Conservation (phyloP, 805 yeast species). For the Lipomyces lipofer region DNA sequence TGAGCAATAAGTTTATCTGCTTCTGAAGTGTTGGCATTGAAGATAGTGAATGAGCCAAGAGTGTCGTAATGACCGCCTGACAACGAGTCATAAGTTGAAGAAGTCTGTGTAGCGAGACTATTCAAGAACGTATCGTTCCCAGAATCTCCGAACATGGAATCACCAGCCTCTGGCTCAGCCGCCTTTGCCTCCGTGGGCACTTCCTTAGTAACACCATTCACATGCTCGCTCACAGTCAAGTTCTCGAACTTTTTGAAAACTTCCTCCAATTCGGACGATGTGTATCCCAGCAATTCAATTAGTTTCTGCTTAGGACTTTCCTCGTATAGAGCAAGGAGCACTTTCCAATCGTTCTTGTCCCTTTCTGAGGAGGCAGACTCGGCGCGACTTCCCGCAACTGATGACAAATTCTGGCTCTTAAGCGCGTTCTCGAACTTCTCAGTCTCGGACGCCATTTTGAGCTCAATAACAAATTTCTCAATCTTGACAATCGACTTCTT, state of each 20-base stretch:
- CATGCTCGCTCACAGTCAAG: constrained; percentile 21
- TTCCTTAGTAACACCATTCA: constrained; percentile 30
- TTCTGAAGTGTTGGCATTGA: constrained; percentile 45
- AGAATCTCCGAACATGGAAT: constrained; percentile 17
- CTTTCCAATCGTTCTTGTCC: constrained; percentile 41
- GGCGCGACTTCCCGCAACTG: constrained; percentile 57
- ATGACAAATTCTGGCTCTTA: constrained; percentile 52
- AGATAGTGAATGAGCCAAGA: constrained; percentile 38
- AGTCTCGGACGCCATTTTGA: constrained; percentile 29
- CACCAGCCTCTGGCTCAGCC: constrained; percentile 34
- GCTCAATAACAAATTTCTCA: constrained; percentile 46
- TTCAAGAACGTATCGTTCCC: constrained; percentile 34
- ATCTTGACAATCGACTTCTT: constrained; percentile 40
- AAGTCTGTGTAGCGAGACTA: constrained; percentile 34
- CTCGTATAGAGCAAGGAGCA: constrained; percentile 40
- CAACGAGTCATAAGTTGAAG: not conserved
- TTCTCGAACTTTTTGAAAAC: constrained; percentile 20
- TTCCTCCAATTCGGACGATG: constrained; percentile 17
- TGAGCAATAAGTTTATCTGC: constrained; percentile 49
- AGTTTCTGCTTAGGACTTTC: constrained; percentile 36
- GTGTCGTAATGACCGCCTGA: not conserved
- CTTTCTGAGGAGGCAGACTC: constrained; percentile 33
- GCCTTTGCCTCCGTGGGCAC: constrained; percentile 28
- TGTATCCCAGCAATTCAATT: constrained; percentile 30
- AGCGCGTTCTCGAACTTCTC: constrained; percentile 57